Evolutionary conservation across 805 yeast genomes (phyloP).

Genomic region (Cyberlindnera americana): DNA sequence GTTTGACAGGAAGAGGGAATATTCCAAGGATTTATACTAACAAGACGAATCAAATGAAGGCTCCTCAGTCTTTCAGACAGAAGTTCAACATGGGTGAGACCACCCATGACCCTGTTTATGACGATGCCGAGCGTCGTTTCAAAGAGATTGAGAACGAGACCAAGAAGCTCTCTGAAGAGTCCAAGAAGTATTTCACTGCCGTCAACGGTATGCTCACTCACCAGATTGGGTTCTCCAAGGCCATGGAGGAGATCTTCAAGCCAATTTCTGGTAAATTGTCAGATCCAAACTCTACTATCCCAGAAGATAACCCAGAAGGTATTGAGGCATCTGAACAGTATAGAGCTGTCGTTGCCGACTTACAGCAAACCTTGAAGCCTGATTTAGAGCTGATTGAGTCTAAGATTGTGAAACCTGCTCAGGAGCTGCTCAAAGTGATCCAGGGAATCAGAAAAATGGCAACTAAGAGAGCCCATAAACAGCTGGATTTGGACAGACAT

Average conservation of each 20-base stretch:
- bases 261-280: constrained; percentile 91
- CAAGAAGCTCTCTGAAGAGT: constrained; percentile 83
- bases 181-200: constrained; percentile 84
- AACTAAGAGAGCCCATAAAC: constrained; percentile 92
- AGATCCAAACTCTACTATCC: constrained; percentile 80
- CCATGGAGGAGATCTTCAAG: constrained; percentile 92
- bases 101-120: constrained; percentile 84
- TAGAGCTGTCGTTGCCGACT: constrained; percentile 79
- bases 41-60: constrained; percentile 30
- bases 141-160: constrained; percentile 89
- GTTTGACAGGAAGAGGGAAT: too few relatives aligned
- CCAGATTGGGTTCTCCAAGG: constrained; percentile 93
- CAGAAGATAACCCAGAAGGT: constrained; percentile 96
- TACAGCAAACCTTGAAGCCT: constrained; percentile 83
- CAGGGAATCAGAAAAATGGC: constrained; percentile 88
- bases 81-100: constrained; percentile 83
- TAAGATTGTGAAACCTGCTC: constrained; percentile 87
- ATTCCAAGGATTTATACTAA: not conserved
- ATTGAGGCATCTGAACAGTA: constrained; percentile 92
- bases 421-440: constrained; percentile 80
- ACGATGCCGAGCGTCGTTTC: constrained; percentile 95
- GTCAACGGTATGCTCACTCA: constrained; percentile 91
- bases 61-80: constrained; percentile 89
- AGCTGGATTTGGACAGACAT: constrained; percentile 87
- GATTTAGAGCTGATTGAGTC: constrained; percentile 90